These are phyloP conservation scores for Brassica rapa DNA, from an alignment of 345 rosid species.

Conservation along the genomic window DNA sequence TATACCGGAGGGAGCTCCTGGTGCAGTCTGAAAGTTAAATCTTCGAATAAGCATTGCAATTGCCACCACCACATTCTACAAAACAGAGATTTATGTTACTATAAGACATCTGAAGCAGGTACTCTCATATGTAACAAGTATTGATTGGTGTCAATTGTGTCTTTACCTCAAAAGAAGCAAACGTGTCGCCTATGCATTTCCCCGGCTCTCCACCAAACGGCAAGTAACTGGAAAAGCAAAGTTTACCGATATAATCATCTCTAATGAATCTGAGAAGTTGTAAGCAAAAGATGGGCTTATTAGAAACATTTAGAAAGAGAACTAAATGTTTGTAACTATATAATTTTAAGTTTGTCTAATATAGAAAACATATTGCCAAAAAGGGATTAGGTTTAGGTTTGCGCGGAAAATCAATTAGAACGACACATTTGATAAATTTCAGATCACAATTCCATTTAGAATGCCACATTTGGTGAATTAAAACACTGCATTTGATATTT, in stretches of 20 bases:
- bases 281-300: background rate
- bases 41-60: slow-evolving; percentile 85
- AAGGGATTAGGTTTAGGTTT: background rate
- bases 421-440: background rate
- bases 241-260: background rate
- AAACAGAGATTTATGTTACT: slow-evolving; percentile 11
- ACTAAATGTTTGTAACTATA: no score
- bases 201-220: slow-evolving; percentile 98
- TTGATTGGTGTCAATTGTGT: background rate
- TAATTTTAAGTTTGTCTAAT: background rate
- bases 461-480: background rate
- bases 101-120: slow-evolving; percentile 7
- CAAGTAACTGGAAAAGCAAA: slow-evolving; percentile 65
- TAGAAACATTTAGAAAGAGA: background rate
- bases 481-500: background rate
- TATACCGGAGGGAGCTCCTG: slow-evolving; percentile 91
- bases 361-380: background rate
- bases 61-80: slow-evolving; percentile 81
- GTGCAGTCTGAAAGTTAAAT: slow-evolving; percentile 74
- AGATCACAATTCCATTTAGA: background rate
- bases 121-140: background rate
- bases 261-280: background rate
- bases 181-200: slow-evolving; percentile 94
- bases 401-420: background rate
- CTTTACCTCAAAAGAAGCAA: slow-evolving; percentile 88